phyloP scores from a whole-genome alignment of 108 stramenopile genomes.

The Stephanodiscus minutulus region DNA sequence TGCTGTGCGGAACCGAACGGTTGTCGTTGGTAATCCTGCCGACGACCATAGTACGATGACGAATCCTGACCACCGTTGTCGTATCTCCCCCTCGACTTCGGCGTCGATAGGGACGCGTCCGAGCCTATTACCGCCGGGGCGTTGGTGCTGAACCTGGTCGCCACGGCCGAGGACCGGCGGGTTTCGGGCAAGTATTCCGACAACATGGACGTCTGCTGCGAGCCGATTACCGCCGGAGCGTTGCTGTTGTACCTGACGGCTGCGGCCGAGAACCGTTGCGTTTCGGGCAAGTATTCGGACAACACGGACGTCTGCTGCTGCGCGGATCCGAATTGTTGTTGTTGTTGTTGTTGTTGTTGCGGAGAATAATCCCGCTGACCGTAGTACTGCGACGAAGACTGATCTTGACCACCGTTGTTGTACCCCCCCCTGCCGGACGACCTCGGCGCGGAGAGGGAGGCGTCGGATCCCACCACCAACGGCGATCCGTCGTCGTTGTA shows the following conservation, averaged over 20 bases:
- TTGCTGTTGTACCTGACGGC: background rate
- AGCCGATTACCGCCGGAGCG: slow-evolving; percentile 4
- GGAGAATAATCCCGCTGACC: too few species aligned
- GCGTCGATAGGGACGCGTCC: slow-evolving; percentile 1
- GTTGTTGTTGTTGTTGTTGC: too few species aligned
- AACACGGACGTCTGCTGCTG: slow-evolving; percentile 12
- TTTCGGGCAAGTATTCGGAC: slow-evolving; percentile 5
- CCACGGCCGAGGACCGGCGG: background rate
- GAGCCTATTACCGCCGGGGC: slow-evolving; percentile 7
- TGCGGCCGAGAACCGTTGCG: background rate
- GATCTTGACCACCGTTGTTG: background rate
- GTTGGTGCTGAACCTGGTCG: background rate
- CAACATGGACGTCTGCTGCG: slow-evolving; percentile 7
- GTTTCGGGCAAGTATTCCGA: background rate
- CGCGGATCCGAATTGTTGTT: background rate
- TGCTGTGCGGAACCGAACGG: background rate
- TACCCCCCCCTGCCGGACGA: too few species aligned
- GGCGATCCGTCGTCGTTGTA: slow-evolving; percentile 8
- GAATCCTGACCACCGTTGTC: background rate
- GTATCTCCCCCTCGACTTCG: background rate
- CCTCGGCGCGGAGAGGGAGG: background rate
- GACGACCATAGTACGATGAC: background rate
- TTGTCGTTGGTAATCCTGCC: background rate
- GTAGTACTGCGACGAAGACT: too few species aligned
- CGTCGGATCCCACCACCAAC: slow-evolving; percentile 15